Evolutionary conservation across 78 protist species (phyloP), one percentile per base, ranked within the genome.

Genomic region (Dictyostelium capitatum): DNA sequence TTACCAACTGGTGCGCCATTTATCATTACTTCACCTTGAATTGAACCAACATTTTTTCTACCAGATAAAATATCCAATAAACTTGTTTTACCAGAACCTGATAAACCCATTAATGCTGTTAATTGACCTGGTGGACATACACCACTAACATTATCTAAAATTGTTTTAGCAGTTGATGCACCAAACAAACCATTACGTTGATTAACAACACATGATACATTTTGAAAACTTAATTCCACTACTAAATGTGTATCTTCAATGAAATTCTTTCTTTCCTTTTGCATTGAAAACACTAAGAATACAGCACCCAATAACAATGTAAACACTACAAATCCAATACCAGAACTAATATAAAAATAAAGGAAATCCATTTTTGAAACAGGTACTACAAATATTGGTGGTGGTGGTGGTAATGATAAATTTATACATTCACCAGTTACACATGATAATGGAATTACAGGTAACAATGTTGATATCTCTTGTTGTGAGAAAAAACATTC

Each of bases 51-150:
- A 20, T 93, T 93, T 92, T 87, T 93, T 67, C 92, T 69, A 10
- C 96, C 96, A 5, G 96, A 81, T 47, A 93, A n/a, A 11, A 93
- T 84, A 72, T 93, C 92, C 53, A 93, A 50, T 14, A 93, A 57
- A n/a, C 80, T 41, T 47, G 96, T 93, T 74, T 93, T 93, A 74
- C 96, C 96, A 0, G 92, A 74, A 4, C 92, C 96, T 8, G 90
- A 80, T 11, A 89, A 84, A 80, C 96, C 96, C 91, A 93, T 83
- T 15, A 93, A 73, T 6, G 96, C 96, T 0, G 90, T 83, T 62
- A 93, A 30, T 41, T 83, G 94, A 46, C 96, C 89, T 32, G 83
- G 84, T 64, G 78, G 82, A 64, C 85, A 80, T 9, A 51, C 23
- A 32, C 95, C 95, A 56, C 51, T 47, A 9, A 91, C 89, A 82